Base-by-base conservation (phyloP, 2,329 filamentous ascomycete genomes). In the Colletotrichum musicola region DNA sequence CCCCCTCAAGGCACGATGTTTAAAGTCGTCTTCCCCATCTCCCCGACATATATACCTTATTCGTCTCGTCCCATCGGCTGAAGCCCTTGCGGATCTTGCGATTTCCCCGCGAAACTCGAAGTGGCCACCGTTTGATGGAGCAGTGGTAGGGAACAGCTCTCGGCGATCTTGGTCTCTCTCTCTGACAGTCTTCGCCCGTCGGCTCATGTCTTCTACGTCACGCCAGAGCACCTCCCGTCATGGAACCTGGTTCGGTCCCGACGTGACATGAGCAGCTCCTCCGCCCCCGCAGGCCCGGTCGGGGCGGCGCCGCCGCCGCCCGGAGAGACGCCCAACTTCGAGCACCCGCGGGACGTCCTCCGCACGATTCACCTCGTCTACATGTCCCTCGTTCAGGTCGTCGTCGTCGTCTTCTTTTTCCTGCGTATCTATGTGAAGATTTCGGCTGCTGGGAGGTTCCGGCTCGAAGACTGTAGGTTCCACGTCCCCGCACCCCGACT, bases 271-370 rank as follows among this genome's bases (percentile, higher is more conserved):
- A 47, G 20, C 62, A 65, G 18, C 38, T 16, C 49, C 38, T 20
- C 49, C 38, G 18, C 49, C 49, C 18, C 62, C 20, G 30, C 47
- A 61, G 50, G 55, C 35, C 25, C 66, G 49, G 59, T 51, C 62
- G 66, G 66, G 38, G 66, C 66, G 50, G 66, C 62, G 18, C 40
- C 64, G 42, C 68, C 68, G 58, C 68, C 68, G 25, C 58, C 53
- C 40, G 68, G 68, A 30, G 68, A 63, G 47, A 70, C 51, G 47
- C 64, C 68, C 58, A 20, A 71, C 54, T 71, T 71, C 49, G 44
- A 61, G 30, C 22, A 60, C 16, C 69, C 69, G 38, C 66, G 61
- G 4, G 69, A 71, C 57, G 67, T 38, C 40, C 40, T 62, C 3
- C 54, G 55, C 30, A 47, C 16, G 25, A 12, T 51, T n/a, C 62